phyloP scores from a whole-genome alignment of 176 grass and related monocot genomes.

The Rhynchospora tenuis region DNA sequence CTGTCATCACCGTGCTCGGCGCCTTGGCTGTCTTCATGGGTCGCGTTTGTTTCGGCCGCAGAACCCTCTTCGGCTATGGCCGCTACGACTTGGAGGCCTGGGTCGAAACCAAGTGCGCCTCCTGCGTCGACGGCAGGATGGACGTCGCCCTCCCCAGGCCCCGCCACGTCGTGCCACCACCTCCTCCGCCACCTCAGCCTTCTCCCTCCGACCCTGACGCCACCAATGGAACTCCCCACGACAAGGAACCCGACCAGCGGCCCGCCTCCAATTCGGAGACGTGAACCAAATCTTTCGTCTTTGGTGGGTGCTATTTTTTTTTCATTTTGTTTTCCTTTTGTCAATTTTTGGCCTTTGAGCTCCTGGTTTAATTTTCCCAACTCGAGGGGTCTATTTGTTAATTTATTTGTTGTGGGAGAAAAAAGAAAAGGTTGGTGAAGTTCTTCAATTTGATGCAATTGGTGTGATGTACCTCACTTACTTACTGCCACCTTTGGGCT shows the following conservation, averaged over 20 bases:
- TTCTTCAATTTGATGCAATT: slow-evolving; percentile 17
- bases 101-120: slow-evolving; percentile 36
- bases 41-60: slow-evolving; percentile 31
- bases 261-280: not conserved
- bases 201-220: not conserved
- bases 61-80: slow-evolving; percentile 19
- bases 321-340: not conserved
- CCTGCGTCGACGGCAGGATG: slow-evolving; percentile 33
- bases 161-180: not conserved
- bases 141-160: slow-evolving; percentile 2
- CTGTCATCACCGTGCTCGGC: slow-evolving; percentile 28
- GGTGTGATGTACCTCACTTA: not conserved
- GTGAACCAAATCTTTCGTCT: not conserved
- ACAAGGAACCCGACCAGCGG: not conserved
- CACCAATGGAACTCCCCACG: not conserved
- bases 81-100: slow-evolving; percentile 37
- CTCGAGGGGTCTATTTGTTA: slow-evolving; percentile 16
- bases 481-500: not conserved
- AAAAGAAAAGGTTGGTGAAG: not conserved
- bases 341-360: not conserved
- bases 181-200: not conserved
- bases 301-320: not conserved
- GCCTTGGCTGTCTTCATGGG: slow-evolving; percentile 33
- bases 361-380: not conserved
- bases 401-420: slow-evolving; percentile 8